Evolutionary conservation across 495 filamentous ascomycete species (phyloP).

Genomic region (Penicillium arizonense): DNA sequence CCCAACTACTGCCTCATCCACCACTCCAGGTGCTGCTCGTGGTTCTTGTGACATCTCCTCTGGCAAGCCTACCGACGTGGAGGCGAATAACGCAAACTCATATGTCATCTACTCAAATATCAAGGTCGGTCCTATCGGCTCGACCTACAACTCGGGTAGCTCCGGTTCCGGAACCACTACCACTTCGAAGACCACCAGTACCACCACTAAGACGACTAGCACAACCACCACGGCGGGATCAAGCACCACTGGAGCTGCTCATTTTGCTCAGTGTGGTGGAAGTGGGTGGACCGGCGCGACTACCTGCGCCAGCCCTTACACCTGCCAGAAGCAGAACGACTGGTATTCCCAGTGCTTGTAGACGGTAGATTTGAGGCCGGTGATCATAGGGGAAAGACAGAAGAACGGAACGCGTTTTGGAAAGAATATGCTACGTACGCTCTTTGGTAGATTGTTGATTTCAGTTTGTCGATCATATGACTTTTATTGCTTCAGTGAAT

Average conservation of each 20-base stretch:
- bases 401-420: no score
- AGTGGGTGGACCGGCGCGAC: constrained; percentile 46
- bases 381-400: background rate
- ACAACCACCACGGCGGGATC: constrained; percentile 28
- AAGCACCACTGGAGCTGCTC: constrained; percentile 24
- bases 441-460: no score
- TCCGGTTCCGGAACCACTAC: constrained; percentile 12
- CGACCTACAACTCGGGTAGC: constrained; percentile 45
- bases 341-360: constrained; percentile 50
- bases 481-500: no score
- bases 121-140: constrained; percentile 64
- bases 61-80: constrained; percentile 62
- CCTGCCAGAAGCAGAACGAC: constrained; percentile 36
- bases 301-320: constrained; percentile 39
- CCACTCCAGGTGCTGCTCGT: constrained; percentile 63
- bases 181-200: constrained; percentile 13
- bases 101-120: constrained; percentile 68
- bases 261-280: constrained; percentile 52
- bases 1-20: constrained; percentile 55
- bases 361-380: background rate
- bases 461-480: no score
- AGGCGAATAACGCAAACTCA: constrained; percentile 50
- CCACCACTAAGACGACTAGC: constrained; percentile 15
- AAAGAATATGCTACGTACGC: no score
- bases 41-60: constrained; percentile 64